These are phyloP conservation scores for Kodamaea laetipori DNA, from an alignment of 805 yeast species.

Conservation along the genomic window DNA sequence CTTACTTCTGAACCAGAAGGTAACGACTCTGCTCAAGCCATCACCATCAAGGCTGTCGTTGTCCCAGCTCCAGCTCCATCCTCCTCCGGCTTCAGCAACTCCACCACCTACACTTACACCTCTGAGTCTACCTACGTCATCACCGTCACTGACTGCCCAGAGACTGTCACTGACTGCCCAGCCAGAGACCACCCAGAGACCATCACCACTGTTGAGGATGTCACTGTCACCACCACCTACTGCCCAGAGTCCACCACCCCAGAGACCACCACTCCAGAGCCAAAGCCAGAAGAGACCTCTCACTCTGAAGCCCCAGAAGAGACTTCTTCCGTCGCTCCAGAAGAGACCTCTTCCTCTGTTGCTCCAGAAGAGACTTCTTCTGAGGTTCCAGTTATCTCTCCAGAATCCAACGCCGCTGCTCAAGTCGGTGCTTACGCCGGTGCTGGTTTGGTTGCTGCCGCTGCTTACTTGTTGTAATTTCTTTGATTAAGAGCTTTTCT, in stretches of 20 bases:
- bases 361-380: background rate
- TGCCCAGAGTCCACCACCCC: no score
- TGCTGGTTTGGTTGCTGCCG: constrained; percentile 1
- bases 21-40: no score
- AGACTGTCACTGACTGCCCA: constrained; percentile 14
- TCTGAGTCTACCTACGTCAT: constrained; percentile 8
- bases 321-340: background rate
- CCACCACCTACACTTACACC: constrained; percentile 10
- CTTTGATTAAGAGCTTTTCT: no score
- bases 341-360: no score
- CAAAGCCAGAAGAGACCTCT: no score
- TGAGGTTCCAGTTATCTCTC: constrained; percentile 9
- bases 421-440: constrained; percentile 10
- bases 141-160: constrained; percentile 21
- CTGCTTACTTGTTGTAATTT: constrained; percentile 3
- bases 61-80: background rate
- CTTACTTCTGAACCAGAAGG: no score
- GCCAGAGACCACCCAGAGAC: constrained; percentile 8
- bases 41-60: no score
- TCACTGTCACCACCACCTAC: no score
- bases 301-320: no score
- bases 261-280: no score
- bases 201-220: no score
- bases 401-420: constrained; percentile 9
- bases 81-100: constrained; percentile 14